These are phyloP conservation scores for Coemansia sp. DNA, from an alignment of 192 early-diverging fungal species.

Conservation along the genomic window DNA sequence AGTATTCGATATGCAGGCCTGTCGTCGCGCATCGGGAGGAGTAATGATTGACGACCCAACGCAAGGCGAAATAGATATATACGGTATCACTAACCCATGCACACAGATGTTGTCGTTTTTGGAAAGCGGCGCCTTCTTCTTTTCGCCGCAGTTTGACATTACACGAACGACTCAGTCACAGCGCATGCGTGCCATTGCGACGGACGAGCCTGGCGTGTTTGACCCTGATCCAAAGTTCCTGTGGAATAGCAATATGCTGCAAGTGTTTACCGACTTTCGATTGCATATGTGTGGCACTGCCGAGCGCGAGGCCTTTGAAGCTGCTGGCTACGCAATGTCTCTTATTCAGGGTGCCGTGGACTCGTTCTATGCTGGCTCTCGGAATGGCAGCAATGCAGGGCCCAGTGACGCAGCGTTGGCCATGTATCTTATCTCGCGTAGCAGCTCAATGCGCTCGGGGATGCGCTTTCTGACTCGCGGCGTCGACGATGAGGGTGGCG, in stretches of 20 bases:
- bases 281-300: conserved; percentile 63
- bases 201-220: conserved; percentile 41
- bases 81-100: conserved; percentile 71
- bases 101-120: conserved; percentile 72
- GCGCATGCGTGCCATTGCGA: conserved; percentile 40
- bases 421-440: conserved; percentile 49
- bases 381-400: neutral
- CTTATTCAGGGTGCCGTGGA: conserved; percentile 51
- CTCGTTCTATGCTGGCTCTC: conserved; percentile 15
- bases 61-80: conserved; percentile 37
- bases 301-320: conserved; percentile 69
- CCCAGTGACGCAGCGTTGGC: conserved; percentile 3
- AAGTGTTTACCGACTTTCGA: conserved; percentile 77
- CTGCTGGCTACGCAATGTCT: conserved; percentile 68
- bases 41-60: conserved; percentile 40
- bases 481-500: conserved; percentile 93
- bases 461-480: conserved; percentile 94
- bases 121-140: conserved; percentile 89
- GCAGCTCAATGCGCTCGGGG: conserved; percentile 62
- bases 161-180: conserved; percentile 77
- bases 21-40: conserved; percentile 34
- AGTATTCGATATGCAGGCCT: conserved; percentile 64
- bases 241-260: conserved; percentile 90
- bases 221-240: conserved; percentile 72
- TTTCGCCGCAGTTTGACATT: conserved; percentile 84